These are phyloP conservation scores for Eimeria zaria DNA, from an alignment of 169 alveolate genomes.

Conservation along the genomic window DNA sequence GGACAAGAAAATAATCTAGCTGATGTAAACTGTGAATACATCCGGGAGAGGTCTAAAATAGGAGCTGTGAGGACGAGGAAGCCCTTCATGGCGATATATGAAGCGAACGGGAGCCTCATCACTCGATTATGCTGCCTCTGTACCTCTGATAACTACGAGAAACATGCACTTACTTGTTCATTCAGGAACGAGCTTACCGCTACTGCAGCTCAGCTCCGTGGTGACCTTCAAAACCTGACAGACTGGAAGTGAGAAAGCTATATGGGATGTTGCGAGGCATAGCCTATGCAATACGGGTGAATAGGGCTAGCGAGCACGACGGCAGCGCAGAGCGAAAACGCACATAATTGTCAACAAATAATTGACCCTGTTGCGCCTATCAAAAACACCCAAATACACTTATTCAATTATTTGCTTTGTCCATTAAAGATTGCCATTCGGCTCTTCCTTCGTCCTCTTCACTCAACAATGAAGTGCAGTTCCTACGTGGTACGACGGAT, in stretches of 20 bases:
- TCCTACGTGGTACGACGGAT: too few species aligned
- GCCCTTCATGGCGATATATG: background rate
- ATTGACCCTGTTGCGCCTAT: background rate
- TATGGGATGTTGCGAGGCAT: background rate
- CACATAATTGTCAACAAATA: background rate
- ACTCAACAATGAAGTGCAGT: background rate
- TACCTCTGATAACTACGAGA: background rate
- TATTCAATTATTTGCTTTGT: background rate
- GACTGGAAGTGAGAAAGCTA: constrained; percentile 65
- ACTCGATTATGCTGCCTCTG: background rate
- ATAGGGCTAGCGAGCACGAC: background rate
- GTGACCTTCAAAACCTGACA: constrained; percentile 35
- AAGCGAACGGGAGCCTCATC: background rate
- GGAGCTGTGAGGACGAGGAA: background rate
- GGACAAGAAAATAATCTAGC: background rate
- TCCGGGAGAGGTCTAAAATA: background rate
- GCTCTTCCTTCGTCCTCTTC: background rate
- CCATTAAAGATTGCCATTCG: background rate
- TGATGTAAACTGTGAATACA: background rate
- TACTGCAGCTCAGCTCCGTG: constrained; percentile 67
- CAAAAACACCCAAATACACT: background rate
- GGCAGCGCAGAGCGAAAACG: background rate
- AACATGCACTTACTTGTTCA: background rate
- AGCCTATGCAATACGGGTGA: constrained; percentile 9
- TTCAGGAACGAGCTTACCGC: constrained; percentile 52